phyloP scores from a whole-genome alignment of 768 basidiomycete species.

The Cubamyces lactineus region DNA sequence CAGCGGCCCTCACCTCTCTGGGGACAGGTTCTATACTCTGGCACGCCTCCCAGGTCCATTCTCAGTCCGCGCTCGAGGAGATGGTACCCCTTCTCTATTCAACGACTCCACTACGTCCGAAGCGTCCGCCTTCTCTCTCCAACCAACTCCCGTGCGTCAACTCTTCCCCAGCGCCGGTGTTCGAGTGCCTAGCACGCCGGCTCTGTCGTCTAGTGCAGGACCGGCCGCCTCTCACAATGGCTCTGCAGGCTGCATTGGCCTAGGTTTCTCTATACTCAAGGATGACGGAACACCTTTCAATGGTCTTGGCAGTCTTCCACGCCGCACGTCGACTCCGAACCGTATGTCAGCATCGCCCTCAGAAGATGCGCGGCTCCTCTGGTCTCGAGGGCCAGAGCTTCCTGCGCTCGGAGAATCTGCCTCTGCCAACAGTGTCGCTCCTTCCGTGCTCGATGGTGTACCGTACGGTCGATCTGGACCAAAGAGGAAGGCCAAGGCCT shows the following conservation, averaged over 20 bases:
- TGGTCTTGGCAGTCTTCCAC: slow-evolving; percentile 23
- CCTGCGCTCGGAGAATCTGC: too few relatives aligned
- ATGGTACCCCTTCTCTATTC: slow-evolving; percentile 6
- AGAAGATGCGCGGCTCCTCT: background rate
- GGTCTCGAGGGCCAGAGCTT: background rate
- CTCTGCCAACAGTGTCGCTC: too few relatives aligned
- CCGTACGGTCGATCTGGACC: too few relatives aligned
- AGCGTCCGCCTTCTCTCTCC: background rate
- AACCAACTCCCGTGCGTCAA: slow-evolving; percentile 1
- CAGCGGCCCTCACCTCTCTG: background rate
- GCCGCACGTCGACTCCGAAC: background rate
- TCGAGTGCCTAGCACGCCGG: background rate
- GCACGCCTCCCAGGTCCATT: slow-evolving; percentile 4
- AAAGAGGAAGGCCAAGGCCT: too few relatives aligned
- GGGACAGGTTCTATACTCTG: background rate
- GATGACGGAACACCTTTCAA: slow-evolving; percentile 24
- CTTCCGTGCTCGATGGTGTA: too few relatives aligned
- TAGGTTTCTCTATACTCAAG: slow-evolving; percentile 22
- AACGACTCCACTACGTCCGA: slow-evolving; percentile 1
- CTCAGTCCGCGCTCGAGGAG: slow-evolving; percentile 1
- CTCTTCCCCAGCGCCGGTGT: background rate
- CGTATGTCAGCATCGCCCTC: background rate
- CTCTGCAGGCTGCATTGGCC: background rate
- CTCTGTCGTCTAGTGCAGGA: background rate
- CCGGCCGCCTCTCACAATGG: background rate